Evolutionary conservation across 768 basidiomycete species (phyloP).

Genomic region (Trichaptum fuscoviolaceum): DNA sequence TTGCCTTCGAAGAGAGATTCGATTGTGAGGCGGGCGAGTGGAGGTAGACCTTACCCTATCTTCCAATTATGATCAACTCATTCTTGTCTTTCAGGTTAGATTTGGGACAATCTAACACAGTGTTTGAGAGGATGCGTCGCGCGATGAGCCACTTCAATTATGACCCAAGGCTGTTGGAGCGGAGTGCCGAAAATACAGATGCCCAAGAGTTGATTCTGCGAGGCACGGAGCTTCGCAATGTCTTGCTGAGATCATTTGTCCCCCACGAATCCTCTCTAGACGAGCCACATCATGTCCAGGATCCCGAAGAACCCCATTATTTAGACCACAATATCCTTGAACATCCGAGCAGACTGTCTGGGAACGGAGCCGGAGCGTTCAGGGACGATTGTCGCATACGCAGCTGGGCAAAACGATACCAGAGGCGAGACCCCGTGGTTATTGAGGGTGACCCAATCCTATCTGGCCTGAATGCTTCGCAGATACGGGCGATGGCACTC

Average conservation of each 20-base stretch:
- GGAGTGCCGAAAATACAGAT: conserved; percentile 9
- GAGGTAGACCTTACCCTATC: conserved; percentile 26
- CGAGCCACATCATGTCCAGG: conserved; percentile 31
- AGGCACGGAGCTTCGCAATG: conserved; percentile 71
- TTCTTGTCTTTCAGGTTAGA: conserved; percentile 43
- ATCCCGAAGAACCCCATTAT: conserved; percentile 34
- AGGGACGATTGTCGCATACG: conserved; percentile 68
- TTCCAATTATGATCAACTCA: background rate
- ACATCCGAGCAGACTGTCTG: conserved; percentile 25
- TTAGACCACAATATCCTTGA: conserved; percentile 33
- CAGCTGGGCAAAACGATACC: conserved; percentile 77
- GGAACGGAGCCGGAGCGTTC: conserved; percentile 45
- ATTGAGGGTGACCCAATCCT: conserved; percentile 78
- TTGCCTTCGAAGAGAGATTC: conserved; percentile 52
- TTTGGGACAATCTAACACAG: conserved; percentile 59
- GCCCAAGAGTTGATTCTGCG: conserved; percentile 51
- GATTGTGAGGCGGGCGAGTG: conserved; percentile 43
- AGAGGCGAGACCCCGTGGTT: conserved; percentile 47
- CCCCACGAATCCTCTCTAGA: conserved; percentile 23
- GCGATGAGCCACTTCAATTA: conserved; percentile 56
- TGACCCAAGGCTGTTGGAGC: conserved; percentile 34
- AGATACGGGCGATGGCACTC: conserved; percentile 75
- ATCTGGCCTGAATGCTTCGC: conserved; percentile 62
- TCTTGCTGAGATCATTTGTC: conserved; percentile 55
- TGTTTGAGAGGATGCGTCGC: conserved; percentile 61